Percentiles rank a stretch among this genome's conserved stretches.
These are phyloP conservation scores for Hyphopichia buzzinii DNA, from an alignment of 1,139 yeast species.

Conservation along the genomic window DNA sequence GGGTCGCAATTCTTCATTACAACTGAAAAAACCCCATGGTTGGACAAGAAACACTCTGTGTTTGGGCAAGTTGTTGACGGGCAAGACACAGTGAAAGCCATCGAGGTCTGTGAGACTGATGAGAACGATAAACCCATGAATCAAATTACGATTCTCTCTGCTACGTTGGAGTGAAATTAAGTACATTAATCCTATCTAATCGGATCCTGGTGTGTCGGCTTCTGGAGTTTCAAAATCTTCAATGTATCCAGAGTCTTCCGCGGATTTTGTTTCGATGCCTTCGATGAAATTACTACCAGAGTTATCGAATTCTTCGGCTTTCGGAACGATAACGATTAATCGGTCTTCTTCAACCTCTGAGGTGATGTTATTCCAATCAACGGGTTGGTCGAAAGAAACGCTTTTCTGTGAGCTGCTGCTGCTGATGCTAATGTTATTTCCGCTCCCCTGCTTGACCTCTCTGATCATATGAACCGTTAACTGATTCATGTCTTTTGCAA, in stretches of 20 bases:
- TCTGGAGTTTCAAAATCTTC: constrained; percentile 3
- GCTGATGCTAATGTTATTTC: neutral
- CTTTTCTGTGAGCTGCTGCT: constrained; percentile 4
- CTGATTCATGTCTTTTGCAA: constrained; percentile 1
- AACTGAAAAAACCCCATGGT: constrained; percentile 23
- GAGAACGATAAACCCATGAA: constrained; percentile 19
- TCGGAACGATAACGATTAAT: constrained; percentile 2
- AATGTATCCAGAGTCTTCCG: neutral
- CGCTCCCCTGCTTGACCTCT: neutral
- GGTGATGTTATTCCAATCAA: constrained; percentile 2
- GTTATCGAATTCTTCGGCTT: constrained; percentile 1
- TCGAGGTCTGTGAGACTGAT: constrained; percentile 24
- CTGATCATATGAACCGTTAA: constrained; percentile 1
- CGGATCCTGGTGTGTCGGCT: neutral
- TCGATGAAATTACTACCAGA: constrained; percentile 2
- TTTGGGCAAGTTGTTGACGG: constrained; percentile 31
- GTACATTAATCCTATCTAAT: neutral
- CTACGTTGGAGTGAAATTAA: too few species aligned
- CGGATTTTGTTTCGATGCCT: constrained; percentile 2
- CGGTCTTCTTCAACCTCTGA: constrained; percentile 1
- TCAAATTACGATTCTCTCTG: constrained; percentile 20
- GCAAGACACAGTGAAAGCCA: constrained; percentile 22
- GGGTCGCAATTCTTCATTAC: constrained; percentile 35
- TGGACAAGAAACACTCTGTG: constrained; percentile 28
- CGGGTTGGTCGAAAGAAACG: constrained; percentile 4